Conservation (phyloP, 2,329 filamentous ascomycete species). For the Bimuria novae-zelandiae region DNA sequence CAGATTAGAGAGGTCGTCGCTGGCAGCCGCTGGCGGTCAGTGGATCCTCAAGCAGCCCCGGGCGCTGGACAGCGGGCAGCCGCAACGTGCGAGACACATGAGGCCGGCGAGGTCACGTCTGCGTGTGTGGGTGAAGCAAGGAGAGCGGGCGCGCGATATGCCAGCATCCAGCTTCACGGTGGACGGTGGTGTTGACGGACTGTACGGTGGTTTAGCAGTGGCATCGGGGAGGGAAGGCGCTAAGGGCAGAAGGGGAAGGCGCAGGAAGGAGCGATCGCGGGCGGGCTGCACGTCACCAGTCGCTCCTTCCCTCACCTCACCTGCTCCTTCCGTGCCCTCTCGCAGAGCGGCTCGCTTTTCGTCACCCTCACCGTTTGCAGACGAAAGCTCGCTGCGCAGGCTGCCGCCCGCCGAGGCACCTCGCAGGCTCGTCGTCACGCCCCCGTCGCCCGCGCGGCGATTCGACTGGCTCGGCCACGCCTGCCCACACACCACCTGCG, state of each 20-base stretch:
- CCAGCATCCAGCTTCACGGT: too few relatives aligned
- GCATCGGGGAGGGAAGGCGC: conserved; percentile 18
- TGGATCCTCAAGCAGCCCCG: conserved; percentile 7
- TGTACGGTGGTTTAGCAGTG: not conserved
- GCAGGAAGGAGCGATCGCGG: conserved; percentile 35
- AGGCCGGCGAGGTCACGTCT: conserved; percentile 33
- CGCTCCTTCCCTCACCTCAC: conserved; percentile 8
- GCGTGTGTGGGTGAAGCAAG: conserved; percentile 33
- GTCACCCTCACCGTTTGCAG: conserved; percentile 21
- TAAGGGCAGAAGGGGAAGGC: conserved; percentile 26
- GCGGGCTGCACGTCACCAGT: conserved; percentile 43
- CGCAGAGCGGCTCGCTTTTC: conserved; percentile 1
- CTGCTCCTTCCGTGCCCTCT: conserved; percentile 1
- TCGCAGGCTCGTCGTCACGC: conserved; percentile 7
- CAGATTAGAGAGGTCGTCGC: conserved; percentile 15
- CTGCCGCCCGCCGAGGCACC: conserved; percentile 28
- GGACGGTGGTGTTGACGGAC: not conserved
- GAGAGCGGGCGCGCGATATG: conserved; percentile 2
- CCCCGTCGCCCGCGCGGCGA: conserved; percentile 6
- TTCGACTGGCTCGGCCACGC: conserved; percentile 14
- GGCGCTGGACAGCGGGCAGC: conserved; percentile 27
- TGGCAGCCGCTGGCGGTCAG: not conserved
- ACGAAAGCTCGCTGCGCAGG: conserved; percentile 16
- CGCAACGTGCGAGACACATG: conserved; percentile 45
- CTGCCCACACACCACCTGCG: conserved; percentile 22